A percentile compares a stretch with the other conserved stretches of the same genome.
Conservation (phyloP, 495 filamentous ascomycete genomes). For the Staphylotrichum longicolle region DNA sequence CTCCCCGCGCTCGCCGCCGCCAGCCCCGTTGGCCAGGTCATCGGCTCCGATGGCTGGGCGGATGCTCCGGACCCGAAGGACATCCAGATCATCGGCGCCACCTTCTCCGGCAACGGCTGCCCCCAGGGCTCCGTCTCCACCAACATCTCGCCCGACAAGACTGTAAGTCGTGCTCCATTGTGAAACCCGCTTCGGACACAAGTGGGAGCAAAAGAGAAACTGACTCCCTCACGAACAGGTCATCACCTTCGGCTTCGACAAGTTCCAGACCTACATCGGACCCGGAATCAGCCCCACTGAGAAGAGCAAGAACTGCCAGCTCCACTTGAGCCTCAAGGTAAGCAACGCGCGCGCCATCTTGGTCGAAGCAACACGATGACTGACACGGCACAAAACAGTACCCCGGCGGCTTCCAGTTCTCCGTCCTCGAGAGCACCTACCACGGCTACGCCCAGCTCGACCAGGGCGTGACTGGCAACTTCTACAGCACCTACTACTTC, state of each 20-base stretch:
- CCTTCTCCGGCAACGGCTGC: constrained; percentile 60
- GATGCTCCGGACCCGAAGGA: constrained; percentile 40
- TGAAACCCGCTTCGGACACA: no score
- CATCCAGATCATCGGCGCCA: constrained; percentile 54
- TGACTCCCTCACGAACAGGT: constrained; percentile 31
- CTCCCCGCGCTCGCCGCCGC: constrained; percentile 49
- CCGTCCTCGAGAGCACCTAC: constrained; percentile 54
- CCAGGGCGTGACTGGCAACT: constrained; percentile 51
- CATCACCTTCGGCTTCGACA: constrained; percentile 57
- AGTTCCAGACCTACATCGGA: constrained; percentile 57
- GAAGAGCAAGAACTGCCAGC: constrained; percentile 59
- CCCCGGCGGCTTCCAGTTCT: constrained; percentile 59
- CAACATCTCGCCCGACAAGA: constrained; percentile 51
- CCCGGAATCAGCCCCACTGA: constrained; percentile 39
- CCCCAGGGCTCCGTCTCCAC: constrained; percentile 51
- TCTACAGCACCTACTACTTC: constrained; percentile 60
- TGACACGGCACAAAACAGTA: constrained; percentile 28
- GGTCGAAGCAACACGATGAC: background rate
- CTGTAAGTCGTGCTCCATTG: constrained; percentile 32
- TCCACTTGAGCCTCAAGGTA: constrained; percentile 53
- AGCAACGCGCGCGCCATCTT: no score
- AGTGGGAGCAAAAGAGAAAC: no score
- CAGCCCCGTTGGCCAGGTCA: constrained; percentile 37
- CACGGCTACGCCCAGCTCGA: constrained; percentile 57
- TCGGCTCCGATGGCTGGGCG: constrained; percentile 32